These are phyloP conservation scores for Pseudocercospora pini-densiflorae DNA, from an alignment of 2,329 filamentous ascomycete genomes.

Conservation along the genomic window DNA sequence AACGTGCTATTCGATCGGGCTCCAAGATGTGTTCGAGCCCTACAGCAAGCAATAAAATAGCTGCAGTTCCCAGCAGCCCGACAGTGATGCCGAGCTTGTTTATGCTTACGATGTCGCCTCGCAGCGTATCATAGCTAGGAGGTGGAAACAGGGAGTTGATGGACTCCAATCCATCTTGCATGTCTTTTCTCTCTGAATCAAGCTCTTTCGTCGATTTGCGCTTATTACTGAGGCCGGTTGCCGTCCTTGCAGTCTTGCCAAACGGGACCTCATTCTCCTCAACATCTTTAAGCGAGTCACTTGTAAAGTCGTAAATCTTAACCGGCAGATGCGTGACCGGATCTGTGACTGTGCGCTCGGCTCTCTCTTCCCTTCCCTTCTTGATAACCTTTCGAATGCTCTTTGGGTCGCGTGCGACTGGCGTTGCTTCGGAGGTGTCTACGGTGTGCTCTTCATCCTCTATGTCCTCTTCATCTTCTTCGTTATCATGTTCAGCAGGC, in stretches of 20 bases:
- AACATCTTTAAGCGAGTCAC: conserved; percentile 60
- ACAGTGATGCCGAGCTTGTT: conserved; percentile 52
- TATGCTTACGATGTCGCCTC: conserved; percentile 50
- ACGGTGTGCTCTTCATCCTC: conserved; percentile 31
- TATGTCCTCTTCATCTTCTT: conserved; percentile 26
- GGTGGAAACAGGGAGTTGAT: conserved; percentile 60
- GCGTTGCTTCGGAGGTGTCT: conserved; percentile 52
- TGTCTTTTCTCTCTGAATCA: conserved; percentile 48
- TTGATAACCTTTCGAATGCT: conserved; percentile 56
- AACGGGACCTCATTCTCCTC: conserved; percentile 51
- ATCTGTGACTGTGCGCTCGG: conserved; percentile 68
- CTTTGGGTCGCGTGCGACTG: conserved; percentile 47
- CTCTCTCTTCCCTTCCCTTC: conserved; percentile 52
- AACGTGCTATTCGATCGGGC: conserved; percentile 16
- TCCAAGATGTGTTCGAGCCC: conserved; percentile 28
- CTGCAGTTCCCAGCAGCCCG: conserved; percentile 39
- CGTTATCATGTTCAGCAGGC: conserved; percentile 18
- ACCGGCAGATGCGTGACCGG: conserved; percentile 74
- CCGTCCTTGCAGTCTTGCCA: conserved; percentile 46
- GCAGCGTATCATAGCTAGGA: conserved; percentile 53
- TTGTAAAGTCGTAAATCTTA: conserved; percentile 69
- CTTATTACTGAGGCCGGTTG: conserved; percentile 51
- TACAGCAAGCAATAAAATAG: conserved; percentile 40
- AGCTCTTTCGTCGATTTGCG: conserved; percentile 52
- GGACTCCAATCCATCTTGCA: conserved; percentile 48